phyloP scores from a whole-genome alignment of 441 rosid genomes.

The Rhodomyrtus psidioides region DNA sequence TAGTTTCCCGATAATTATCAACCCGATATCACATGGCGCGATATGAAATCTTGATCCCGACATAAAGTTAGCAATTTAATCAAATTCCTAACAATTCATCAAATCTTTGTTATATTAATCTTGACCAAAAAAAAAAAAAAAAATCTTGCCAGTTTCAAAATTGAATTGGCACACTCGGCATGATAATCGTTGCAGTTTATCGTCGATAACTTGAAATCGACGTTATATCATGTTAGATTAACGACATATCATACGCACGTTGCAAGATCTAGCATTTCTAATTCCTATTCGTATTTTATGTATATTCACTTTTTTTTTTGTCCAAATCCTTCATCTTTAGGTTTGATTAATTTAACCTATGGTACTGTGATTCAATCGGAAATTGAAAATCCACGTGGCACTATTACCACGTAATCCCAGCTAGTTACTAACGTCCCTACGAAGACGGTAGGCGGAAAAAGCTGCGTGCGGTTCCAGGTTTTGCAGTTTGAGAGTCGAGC shows the following conservation, averaged over 20 bases:
- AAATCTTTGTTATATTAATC: not conserved
- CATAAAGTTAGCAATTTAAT: not conserved
- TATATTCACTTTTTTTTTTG: not conserved
- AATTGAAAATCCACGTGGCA: not conserved
- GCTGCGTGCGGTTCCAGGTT: not conserved
- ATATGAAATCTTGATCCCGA: not conserved
- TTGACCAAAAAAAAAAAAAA: too few relatives aligned
- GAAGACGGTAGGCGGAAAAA: not conserved
- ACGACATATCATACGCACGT: not conserved
- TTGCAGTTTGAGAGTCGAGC: not conserved
- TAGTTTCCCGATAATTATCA: not conserved
- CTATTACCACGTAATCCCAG: not conserved
- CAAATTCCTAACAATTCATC: not conserved
- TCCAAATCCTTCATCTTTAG: not conserved
- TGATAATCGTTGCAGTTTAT: fast-evolving
- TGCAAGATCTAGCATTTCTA: not conserved
- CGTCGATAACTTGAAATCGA: not conserved
- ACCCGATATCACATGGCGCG: not conserved
- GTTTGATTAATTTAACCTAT: not conserved
- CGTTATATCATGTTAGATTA: not conserved
- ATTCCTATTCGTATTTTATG: not conserved
- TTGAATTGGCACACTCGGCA: not conserved
- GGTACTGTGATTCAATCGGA: not conserved
- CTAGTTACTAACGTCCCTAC: not conserved
- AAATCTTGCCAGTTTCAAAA: not conserved